Evolutionary conservation across 768 basidiomycete species (phyloP).

Genomic region (Daedaleopsis nitida): DNA sequence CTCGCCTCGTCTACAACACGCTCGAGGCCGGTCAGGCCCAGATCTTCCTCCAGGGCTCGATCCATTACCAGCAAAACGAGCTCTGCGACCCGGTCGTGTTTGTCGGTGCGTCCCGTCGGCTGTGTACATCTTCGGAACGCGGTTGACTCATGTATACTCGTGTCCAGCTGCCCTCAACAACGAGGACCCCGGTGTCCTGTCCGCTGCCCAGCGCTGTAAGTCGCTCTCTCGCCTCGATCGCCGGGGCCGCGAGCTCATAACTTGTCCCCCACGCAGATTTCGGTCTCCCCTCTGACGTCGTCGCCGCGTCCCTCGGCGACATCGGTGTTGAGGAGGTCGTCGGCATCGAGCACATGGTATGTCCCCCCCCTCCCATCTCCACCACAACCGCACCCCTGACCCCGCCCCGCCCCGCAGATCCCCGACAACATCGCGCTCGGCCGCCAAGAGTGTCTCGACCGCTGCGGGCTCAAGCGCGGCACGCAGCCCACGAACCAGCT

Average conservation of each 20-base stretch:
- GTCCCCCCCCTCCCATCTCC: background rate
- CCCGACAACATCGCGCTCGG: slow-evolving; percentile 35
- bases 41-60: slow-evolving; percentile 31
- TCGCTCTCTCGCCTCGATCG: background rate
- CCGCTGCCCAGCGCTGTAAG: slow-evolving; percentile 32
- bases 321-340: slow-evolving; percentile 32
- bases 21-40: slow-evolving; percentile 25
- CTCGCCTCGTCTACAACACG: slow-evolving; percentile 30
- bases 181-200: slow-evolving; percentile 30
- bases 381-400: background rate
- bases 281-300: slow-evolving; percentile 32
- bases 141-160: background rate
- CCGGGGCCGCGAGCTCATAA: background rate
- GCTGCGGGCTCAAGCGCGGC: slow-evolving; percentile 28
- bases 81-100: slow-evolving; percentile 31
- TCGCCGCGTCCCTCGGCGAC: slow-evolving; percentile 32
- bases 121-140: background rate
- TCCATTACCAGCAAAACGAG: slow-evolving; percentile 33
- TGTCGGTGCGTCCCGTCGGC: slow-evolving; percentile 16
- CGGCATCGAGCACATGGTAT: slow-evolving; percentile 25
- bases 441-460: slow-evolving; percentile 29
- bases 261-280: slow-evolving; percentile 17
- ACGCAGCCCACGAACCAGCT: slow-evolving; percentile 30
- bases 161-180: slow-evolving; percentile 28
- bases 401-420: slow-evolving; percentile 20